Percentiles rank a stretch among this genome's conserved stretches.
phyloP scores from a whole-genome alignment of 1,284 basidiomycete genomes.

The Melampsora americana region DNA sequence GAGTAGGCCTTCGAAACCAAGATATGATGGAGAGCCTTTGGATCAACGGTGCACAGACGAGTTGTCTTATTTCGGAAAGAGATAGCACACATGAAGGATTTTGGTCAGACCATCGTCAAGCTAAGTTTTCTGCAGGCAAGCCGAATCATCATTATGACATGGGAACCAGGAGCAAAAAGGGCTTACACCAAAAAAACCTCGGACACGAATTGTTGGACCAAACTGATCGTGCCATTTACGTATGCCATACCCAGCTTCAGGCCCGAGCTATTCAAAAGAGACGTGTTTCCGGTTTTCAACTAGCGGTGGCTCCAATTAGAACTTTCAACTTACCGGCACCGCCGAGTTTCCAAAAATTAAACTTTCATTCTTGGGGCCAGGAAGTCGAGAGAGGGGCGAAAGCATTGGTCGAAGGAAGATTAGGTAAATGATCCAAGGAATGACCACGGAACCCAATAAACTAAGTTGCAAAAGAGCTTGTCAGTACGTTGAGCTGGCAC shows the following conservation, averaged over 20 bases:
- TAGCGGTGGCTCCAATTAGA: background rate
- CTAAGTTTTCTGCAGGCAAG: conserved; percentile 1
- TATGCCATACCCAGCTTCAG: background rate
- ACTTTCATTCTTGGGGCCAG: background rate
- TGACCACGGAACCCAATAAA: background rate
- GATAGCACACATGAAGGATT: background rate
- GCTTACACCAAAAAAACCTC: conserved; percentile 6
- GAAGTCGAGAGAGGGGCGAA: background rate
- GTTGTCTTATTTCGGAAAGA: conserved; percentile 24
- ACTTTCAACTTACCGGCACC: background rate
- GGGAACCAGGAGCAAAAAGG: background rate
- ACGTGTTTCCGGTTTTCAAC: background rate
- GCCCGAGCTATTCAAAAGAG: background rate
- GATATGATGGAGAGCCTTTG: conserved; percentile 63
- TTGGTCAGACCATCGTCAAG: background rate
- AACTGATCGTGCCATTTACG: background rate
- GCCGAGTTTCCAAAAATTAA: background rate
- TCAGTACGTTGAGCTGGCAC: background rate
- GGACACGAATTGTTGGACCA: background rate
- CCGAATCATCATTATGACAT: background rate
- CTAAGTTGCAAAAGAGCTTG: background rate
- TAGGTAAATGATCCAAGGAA: background rate
- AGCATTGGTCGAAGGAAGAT: background rate
- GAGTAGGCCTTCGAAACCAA: conserved; percentile 62
- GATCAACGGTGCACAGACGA: conserved; percentile 65